These are phyloP conservation scores for Ganoderma meredithae DNA, from an alignment of 1,284 basidiomycete species.

Conservation along the genomic window DNA sequence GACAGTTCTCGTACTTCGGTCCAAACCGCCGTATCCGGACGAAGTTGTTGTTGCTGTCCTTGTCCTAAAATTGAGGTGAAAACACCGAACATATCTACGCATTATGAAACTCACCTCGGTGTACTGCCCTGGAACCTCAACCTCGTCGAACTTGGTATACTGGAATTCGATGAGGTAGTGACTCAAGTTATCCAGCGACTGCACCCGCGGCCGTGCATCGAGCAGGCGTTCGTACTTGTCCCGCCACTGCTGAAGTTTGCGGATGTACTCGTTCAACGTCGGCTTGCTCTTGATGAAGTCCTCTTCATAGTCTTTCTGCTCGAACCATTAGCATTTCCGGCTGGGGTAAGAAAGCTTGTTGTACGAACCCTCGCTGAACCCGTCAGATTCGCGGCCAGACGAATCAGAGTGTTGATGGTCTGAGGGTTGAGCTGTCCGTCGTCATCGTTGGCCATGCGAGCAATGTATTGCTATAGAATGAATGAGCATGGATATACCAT, in stretches of 20 bases:
- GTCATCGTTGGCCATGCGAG: constrained; percentile 77
- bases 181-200: constrained; percentile 90
- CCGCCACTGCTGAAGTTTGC: constrained; percentile 91
- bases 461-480: constrained; percentile 68
- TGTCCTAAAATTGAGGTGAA: constrained; percentile 65
- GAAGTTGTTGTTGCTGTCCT: constrained; percentile 94
- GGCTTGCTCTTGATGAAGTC: constrained; percentile 90
- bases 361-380: constrained; percentile 68
- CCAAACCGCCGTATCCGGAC: constrained; percentile 92
- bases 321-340: constrained; percentile 5
- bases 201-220: constrained; percentile 84
- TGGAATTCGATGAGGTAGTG: constrained; percentile 99
- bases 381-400: constrained; percentile 77
- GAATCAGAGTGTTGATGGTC: constrained; percentile 68
- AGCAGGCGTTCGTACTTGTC: constrained; percentile 90
- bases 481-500: background rate
- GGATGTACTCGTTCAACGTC: constrained; percentile 89
- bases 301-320: constrained; percentile 87
- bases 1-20: constrained; percentile 90
- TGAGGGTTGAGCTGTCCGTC: constrained; percentile 75
- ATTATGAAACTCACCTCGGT: constrained; percentile 71
- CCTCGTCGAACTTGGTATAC: constrained; percentile 97
- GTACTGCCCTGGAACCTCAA: constrained; percentile 99
- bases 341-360: background rate
- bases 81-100: background rate